phyloP scores from a whole-genome alignment of 106 monocot species.

The Acorus calamus region DNA sequence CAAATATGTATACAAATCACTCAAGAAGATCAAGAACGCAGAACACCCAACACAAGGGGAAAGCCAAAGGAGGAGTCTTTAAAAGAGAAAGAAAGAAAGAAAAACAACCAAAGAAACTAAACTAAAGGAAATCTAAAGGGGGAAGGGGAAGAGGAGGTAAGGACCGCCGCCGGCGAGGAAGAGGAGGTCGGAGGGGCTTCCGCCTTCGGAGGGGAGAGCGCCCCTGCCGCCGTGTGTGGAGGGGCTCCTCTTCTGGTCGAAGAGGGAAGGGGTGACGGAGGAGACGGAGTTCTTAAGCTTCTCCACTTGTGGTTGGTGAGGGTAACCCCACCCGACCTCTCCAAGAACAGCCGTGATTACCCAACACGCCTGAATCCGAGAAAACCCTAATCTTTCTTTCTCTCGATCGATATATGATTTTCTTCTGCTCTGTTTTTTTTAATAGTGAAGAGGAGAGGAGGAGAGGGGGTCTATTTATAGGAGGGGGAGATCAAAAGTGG shows the following conservation, averaged over 20 bases:
- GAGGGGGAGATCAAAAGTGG: too few species aligned
- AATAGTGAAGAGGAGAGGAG: too few species aligned
- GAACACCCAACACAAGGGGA: neutral
- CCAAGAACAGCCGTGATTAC: too few species aligned
- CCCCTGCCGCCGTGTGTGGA: slow-evolving; percentile 45
- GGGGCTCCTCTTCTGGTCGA: slow-evolving; percentile 15
- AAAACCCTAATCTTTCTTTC: too few species aligned
- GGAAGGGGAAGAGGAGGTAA: neutral
- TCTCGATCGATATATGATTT: too few species aligned
- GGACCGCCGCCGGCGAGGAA: slow-evolving; percentile 54
- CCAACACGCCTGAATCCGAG: too few species aligned
- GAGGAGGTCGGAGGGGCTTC: slow-evolving; percentile 47
- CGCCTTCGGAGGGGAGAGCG: slow-evolving; percentile 47
- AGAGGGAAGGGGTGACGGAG: neutral
- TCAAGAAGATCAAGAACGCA: neutral
- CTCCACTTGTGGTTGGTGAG: too few species aligned
- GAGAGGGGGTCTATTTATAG: too few species aligned
- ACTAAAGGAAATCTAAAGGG: neutral
- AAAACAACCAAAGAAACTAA: slow-evolving; percentile 2
- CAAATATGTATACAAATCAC: neutral
- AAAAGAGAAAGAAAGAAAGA: neutral
- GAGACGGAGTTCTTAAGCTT: too few species aligned
- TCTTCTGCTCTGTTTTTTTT: too few species aligned
- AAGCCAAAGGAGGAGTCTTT: neutral
- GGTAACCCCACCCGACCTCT: too few species aligned